Conservation (phyloP, 192 early-diverging fungal genomes). For the Backusella liffmaniae region DNA sequence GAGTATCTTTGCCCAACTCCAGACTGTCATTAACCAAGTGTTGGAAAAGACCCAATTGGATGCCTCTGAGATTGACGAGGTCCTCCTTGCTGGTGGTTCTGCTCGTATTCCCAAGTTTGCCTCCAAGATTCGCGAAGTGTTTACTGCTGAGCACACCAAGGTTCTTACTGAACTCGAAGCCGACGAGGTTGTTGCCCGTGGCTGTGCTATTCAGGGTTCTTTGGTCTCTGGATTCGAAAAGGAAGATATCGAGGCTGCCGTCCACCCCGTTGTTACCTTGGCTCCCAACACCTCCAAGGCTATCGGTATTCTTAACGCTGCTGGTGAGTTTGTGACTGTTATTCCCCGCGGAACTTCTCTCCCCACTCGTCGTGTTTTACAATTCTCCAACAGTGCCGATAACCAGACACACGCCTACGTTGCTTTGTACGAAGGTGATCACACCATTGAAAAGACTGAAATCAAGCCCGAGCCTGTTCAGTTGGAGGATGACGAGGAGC, state of each 20-base stretch:
- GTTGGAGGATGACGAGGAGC: conserved; percentile 54
- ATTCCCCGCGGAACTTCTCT: conserved; percentile 84
- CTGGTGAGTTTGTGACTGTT: conserved; percentile 74
- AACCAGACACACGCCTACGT: conserved; percentile 75
- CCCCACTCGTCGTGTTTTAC: conserved; percentile 76
- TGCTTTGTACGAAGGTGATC: conserved; percentile 84
- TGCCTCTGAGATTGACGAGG: conserved; percentile 76
- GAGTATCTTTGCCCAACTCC: conserved; percentile 71
- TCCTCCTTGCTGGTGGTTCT: conserved; percentile 88
- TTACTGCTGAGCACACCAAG: conserved; percentile 60
- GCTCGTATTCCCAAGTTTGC: conserved; percentile 87
- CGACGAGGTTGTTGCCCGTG: conserved; percentile 90
- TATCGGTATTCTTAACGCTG: conserved; percentile 73
- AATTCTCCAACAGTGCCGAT: conserved; percentile 63
- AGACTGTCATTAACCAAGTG: conserved; percentile 62
- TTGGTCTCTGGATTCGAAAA: conserved; percentile 65
- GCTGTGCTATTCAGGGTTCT: conserved; percentile 88
- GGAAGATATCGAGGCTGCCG: conserved; percentile 55
- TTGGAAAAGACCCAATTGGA: conserved; percentile 67
- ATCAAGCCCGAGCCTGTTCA: conserved; percentile 43
- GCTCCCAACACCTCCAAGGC: conserved; percentile 66
- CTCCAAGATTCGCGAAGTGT: conserved; percentile 67
- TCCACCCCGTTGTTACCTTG: conserved; percentile 50
- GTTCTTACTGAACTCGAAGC: conserved; percentile 84
- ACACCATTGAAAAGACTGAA: conserved; percentile 50